Evolutionary conservation across 2,329 filamentous ascomycete species (phyloP), one percentile per base, ranked within the genome.

Genomic region (Stagonosporopsis cucurbitacearum): DNA sequence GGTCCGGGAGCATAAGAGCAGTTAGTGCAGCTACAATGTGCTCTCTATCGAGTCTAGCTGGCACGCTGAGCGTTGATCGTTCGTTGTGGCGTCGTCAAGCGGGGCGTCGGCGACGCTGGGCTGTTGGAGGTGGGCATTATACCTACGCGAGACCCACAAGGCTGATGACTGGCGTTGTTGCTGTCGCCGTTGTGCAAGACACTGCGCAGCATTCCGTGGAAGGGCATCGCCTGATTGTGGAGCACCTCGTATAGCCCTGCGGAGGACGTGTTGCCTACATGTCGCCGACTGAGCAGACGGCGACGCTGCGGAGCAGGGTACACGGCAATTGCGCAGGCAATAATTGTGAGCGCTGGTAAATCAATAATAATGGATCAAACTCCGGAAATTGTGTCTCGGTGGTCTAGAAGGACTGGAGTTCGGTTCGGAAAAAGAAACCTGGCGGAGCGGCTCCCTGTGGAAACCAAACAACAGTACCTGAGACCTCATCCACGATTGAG

Each of bases 81-180:
- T 55, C 50, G 54, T 60, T 57, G 60, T 54, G 55, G 59, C 59
- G 48, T 35, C 20, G 25, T n/a, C 26, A 45, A 50, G 52, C 51
- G 55, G 54, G 50, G 43, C 23, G 15, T 51, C 42, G 53, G 17
- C 42, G 53, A 48, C 23, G 37, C 53, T 50, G 46, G 50, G 41
- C 45, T 36, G 26, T 19, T 28, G 13, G 39, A n/a, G 23, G 9
- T 11, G 15, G 40, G 40, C 35, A 28, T 30, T 11, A 17, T 26
- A n/a, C n/a, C n/a, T n/a, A 45, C 23, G 53, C 47, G 47, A 46
- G n/a, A 17, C 30, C 12, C 7, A 26, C 25, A 51, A 44, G 47
- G 53, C 53, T 56, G 42, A 43, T 37, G 47, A 56, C 53, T 43
- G 47, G 48, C 47, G 46, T 40, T 42, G 20, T 19, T 41, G 7